Base-by-base conservation (phyloP, 1,284 basidiomycete genomes). In the Salmacisia buchloeana region DNA sequence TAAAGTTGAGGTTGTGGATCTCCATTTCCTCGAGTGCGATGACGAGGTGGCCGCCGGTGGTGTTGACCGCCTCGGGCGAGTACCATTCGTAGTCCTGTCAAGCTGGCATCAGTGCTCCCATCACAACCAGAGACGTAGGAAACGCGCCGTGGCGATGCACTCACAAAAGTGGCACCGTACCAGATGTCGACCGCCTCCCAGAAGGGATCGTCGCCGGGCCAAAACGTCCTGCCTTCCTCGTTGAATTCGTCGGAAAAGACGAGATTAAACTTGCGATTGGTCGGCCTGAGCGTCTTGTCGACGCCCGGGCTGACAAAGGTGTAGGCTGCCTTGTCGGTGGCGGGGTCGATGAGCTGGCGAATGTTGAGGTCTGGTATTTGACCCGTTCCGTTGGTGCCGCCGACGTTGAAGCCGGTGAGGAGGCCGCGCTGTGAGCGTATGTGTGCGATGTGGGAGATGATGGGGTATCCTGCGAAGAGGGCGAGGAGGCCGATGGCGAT, bases 391-490 rank as follows among this genome's bases (percentile, higher is more conserved):
- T 76, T 76, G 61, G 68, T 67, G 27, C 74, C 74, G 33, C 74
- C 74, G 21, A 76, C 41, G 41, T 73, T 73, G 62, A 65, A 69
- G 35, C 69, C 74, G 7, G 69, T 69, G 41, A 69, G 73, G 15
- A 62, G 69, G 54, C 52, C 12, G 36, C 43, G 18, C 10, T 12
- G 59, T 13, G 65, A 64, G 21, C 59, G 54, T 18, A 31, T 56
- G n/a, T 64, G 58, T 2, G 63, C 36, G 45, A 61, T 63, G 65
- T 73, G 69, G 0, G 68, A 58, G 70, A 91, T 76, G 72, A 93
- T 85, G 2, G 91, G 91, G 73, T 90, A 92, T 46, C 86, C 85
- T 27, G 88, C 85, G 77, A 93, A 94, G 6, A 93, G 85, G 59
- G 80, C 80, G 9, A 88, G 76, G 59, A 88, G 80, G 0, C 78